A percentile compares a stretch with the other conserved stretches of the same genome.
phyloP scores from a whole-genome alignment of 2,329 filamentous ascomycete species.

The Didymellaceae sp. region DNA sequence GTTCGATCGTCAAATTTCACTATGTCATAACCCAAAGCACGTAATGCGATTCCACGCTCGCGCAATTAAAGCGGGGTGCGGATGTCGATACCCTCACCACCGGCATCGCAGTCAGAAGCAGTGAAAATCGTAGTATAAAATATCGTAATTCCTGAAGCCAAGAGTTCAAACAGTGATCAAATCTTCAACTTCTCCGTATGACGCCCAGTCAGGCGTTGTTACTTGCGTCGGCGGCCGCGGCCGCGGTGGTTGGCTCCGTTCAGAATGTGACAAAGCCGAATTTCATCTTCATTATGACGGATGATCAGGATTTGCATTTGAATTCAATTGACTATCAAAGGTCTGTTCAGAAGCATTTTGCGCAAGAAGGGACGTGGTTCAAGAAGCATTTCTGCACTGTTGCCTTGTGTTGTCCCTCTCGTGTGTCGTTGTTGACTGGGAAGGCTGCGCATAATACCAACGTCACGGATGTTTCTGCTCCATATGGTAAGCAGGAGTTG shows the following conservation, averaged over 20 bases:
- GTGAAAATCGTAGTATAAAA: neutral
- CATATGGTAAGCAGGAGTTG: constrained; percentile 53
- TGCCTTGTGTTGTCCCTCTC: constrained; percentile 70
- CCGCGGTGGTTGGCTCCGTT: neutral
- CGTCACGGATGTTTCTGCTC: constrained; percentile 65
- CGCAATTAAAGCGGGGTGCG: constrained; percentile 16
- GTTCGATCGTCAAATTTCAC: neutral
- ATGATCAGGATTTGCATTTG: constrained; percentile 70
- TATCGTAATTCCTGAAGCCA: neutral
- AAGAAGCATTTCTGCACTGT: constrained; percentile 71
- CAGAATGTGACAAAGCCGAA: constrained; percentile 50
- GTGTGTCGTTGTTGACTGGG: constrained; percentile 70
- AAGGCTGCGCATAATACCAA: constrained; percentile 74
- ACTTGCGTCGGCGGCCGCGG: constrained; percentile 8
- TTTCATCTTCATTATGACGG: constrained; percentile 71
- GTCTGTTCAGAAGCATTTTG: constrained; percentile 61
- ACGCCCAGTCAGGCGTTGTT: constrained; percentile 15
- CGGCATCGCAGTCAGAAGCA: neutral
- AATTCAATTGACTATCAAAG: constrained; percentile 68
- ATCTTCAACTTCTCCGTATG: constrained; percentile 2
- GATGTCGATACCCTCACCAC: neutral
- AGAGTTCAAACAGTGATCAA: neutral
- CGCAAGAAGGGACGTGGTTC: constrained; percentile 65
- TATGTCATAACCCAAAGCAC: constrained; percentile 2
- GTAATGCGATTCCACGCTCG: constrained; percentile 1